A percentile compares a stretch with the other conserved stretches of the same genome.
Evolutionary conservation across 495 filamentous ascomycete species (phyloP).

Genomic region (Copromyces sp.): DNA sequence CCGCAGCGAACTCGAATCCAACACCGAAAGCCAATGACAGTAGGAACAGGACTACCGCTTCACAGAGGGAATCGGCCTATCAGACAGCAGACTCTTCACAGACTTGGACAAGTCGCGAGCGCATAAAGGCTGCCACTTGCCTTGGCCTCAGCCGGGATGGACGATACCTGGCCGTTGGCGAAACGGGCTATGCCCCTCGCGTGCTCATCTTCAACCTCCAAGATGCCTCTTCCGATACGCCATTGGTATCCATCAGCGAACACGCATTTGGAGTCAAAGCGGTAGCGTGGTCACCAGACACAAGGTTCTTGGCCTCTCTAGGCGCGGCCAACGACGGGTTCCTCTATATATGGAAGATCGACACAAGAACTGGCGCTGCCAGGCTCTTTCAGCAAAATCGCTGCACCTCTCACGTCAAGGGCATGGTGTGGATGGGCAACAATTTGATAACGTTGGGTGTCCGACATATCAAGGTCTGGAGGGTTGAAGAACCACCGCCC

Average conservation of each 20-base stretch:
- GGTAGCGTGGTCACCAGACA: constrained; percentile 81
- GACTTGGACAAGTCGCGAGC: constrained; percentile 75
- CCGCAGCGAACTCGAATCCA: constrained; percentile 33
- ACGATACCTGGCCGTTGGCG: constrained; percentile 80
- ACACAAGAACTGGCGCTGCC: constrained; percentile 70
- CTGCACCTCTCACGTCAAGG: constrained; percentile 72
- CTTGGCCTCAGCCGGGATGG: constrained; percentile 86
- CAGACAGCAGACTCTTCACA: constrained; percentile 34
- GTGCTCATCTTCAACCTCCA: constrained; percentile 81
- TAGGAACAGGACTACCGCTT: constrained; percentile 45
- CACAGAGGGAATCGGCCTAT: constrained; percentile 45
- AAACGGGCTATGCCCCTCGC: constrained; percentile 89
- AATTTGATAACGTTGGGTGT: constrained; percentile 59
- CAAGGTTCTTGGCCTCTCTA: constrained; percentile 77
- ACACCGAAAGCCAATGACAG: constrained; percentile 58
- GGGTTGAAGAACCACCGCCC: constrained; percentile 52
- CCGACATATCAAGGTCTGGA: constrained; percentile 90
- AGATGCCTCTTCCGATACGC: constrained; percentile 67
- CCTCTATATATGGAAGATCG: constrained; percentile 82
- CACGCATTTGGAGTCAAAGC: constrained; percentile 84
- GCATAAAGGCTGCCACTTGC: constrained; percentile 94
- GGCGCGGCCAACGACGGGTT: constrained; percentile 89
- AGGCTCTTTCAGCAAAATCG: constrained; percentile 87
- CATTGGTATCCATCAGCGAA: constrained; percentile 76
- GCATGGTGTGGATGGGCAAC: constrained; percentile 79